Evolutionary conservation across 208 protist species (phyloP).

Genomic region (Phytomonas sp.): DNA sequence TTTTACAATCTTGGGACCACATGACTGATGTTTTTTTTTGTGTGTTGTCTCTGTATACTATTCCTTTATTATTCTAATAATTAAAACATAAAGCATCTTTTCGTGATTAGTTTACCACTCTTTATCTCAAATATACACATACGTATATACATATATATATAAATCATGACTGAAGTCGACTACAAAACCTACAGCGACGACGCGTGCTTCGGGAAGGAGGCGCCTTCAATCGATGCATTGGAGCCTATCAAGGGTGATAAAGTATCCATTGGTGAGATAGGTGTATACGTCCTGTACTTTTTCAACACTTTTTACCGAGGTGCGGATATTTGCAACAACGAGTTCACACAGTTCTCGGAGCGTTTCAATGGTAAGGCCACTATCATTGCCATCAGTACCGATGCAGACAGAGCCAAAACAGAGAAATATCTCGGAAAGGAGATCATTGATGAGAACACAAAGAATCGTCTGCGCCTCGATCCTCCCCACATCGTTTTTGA

Average conservation of each 20-base stretch:
- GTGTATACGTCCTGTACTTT: constrained; percentile 87
- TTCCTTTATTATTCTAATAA: not conserved
- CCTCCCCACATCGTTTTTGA: constrained; percentile 77
- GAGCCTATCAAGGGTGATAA: constrained; percentile 75
- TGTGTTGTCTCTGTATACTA: not conserved
- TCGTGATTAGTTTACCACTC: not conserved
- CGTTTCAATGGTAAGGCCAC: constrained; percentile 58
- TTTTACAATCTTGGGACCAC: not conserved
- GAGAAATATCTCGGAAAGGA: constrained; percentile 87
- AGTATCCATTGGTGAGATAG: constrained; percentile 34
- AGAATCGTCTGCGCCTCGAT: constrained; percentile 71
- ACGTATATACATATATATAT: constrained; percentile 1
- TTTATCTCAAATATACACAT: constrained; percentile 2
- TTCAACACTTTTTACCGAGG: constrained; percentile 91
- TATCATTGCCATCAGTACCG: constrained; percentile 85
- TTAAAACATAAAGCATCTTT: not conserved
- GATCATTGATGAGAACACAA: constrained; percentile 88
- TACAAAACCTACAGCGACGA: constrained; percentile 86
- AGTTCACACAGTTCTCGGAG: constrained; percentile 80
- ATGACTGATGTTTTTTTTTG: not conserved
- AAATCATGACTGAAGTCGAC: constrained; percentile 70
- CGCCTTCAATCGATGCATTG: constrained; percentile 44
- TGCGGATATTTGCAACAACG: constrained; percentile 82
- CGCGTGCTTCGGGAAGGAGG: constrained; percentile 51
- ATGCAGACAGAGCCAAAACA: constrained; percentile 81